Conservation (phyloP, 2,329 filamentous ascomycete genomes). For the Gliomastix tumulicola region DNA sequence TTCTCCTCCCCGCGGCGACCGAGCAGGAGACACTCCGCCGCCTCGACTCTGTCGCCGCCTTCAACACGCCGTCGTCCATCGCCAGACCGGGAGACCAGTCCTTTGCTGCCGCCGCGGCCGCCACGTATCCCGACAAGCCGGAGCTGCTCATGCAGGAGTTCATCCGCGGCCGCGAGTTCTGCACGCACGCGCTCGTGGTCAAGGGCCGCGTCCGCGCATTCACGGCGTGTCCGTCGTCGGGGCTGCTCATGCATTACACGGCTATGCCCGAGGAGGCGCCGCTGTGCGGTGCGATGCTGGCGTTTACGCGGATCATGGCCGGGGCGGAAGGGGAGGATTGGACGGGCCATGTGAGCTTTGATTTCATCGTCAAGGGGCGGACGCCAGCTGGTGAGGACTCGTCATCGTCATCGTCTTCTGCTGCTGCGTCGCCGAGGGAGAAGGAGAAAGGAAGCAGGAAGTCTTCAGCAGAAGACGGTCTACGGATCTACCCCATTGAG, state of each 20-base stretch:
- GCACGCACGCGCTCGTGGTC: constrained; percentile 65
- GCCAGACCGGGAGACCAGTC: too few species aligned
- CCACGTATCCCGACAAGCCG: constrained; percentile 38
- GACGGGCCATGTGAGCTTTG: constrained; percentile 67
- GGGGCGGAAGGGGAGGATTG: constrained; percentile 37
- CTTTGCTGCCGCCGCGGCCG: too few species aligned
- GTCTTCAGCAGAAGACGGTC: not conserved
- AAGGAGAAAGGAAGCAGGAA: too few species aligned
- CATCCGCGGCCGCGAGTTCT: constrained; percentile 56
- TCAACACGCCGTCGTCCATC: too few species aligned
- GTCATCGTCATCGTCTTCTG: too few species aligned
- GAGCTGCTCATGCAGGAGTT: constrained; percentile 60
- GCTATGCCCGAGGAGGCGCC: constrained; percentile 46
- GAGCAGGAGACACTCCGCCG: constrained; percentile 46
- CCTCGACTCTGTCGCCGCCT: constrained; percentile 31
- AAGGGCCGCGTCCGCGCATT: constrained; percentile 58
- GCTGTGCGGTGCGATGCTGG: constrained; percentile 52
- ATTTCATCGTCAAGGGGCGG: constrained; percentile 51
- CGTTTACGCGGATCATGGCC: constrained; percentile 61
- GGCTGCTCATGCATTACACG: constrained; percentile 60
- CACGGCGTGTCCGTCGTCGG: constrained; percentile 56
- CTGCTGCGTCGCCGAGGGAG: too few species aligned
- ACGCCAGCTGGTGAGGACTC: too few species aligned
- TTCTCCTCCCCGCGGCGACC: constrained; percentile 51
- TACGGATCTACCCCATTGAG: constrained; percentile 58